Evolutionary conservation across 768 basidiomycete genomes (phyloP), one percentile per base, ranked within the genome.

Genomic region (Sarcodon sp.): DNA sequence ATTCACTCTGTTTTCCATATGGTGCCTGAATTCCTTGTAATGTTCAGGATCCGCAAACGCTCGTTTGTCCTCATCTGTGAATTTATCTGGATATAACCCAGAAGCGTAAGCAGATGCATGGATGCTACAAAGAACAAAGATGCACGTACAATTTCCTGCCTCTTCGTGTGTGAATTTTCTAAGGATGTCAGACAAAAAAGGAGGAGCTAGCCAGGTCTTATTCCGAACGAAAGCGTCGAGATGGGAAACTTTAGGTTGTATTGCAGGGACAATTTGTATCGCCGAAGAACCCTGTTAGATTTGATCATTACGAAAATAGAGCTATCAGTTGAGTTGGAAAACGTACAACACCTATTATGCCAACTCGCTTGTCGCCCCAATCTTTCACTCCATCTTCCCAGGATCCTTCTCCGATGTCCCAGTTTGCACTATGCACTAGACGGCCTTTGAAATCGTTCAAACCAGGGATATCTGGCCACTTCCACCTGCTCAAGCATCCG

Each of bases 401-500:
- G 6, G 55, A 54, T 38, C 58, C 58, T n/a, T 55, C 54, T 10
- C 53, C 54, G 18, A 64, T 63, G 12, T 75, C 70, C 76, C 80
- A 83, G 1, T 71, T 57, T 0, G 80, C 83, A n/a, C 76, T 77
- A 53, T 87, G 83, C 1, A 80, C 61, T 11, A 82, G 59, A 45
- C 63, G 67, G 4, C 83, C 83, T 51, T 70, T 63, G 61, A 79
- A 85, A 7, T 59, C 64, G 12, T 75, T 61, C 31, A 83, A 57
- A 3, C 80, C 81, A 7, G 65, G 59, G 39, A 84, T 80, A 39
- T 79, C 71, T 2, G 83, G 83, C 83, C 80, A 83, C 27, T 69
- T 65, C 79, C 79, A 83, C 6, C 75, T 61, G 44, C 74, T 77
- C 41, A 80, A 58, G 8, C 53, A 53, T 4, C 79, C 79, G 15